Evolutionary conservation across 306 rosid genomes (phyloP).

Genomic region (Erythrophleum fordii): DNA sequence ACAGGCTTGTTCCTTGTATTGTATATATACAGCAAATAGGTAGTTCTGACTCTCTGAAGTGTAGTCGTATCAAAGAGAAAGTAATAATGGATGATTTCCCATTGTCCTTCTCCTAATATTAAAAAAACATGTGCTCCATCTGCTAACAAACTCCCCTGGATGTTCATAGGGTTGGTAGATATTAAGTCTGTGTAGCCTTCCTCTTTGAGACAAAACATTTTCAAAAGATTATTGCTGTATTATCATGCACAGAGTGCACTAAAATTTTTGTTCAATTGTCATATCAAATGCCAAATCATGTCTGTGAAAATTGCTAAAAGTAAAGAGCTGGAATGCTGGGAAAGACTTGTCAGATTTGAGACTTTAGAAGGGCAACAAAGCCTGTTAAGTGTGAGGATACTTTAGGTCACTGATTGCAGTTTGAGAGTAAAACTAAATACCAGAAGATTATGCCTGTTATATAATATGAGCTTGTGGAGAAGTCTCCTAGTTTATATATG

Average conservation of each 20-base stretch:
- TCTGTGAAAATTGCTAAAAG: neutral
- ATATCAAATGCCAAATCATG: slow-evolving; percentile 11
- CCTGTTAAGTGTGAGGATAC: slow-evolving; percentile 5
- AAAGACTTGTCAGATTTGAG: neutral
- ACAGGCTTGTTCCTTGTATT: slow-evolving; percentile 69
- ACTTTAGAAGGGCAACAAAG: slow-evolving; percentile 6
- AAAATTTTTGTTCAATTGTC: slow-evolving; percentile 14
- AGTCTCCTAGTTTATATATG: neutral
- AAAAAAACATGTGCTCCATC: neutral
- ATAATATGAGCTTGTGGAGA: neutral
- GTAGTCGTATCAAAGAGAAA: slow-evolving; percentile 19
- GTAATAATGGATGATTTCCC: slow-evolving; percentile 11
- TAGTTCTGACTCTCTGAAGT: slow-evolving; percentile 42
- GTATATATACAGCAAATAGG: slow-evolving; percentile 94
- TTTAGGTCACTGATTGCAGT: slow-evolving; percentile 1
- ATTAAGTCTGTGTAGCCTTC: neutral
- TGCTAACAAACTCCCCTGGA: neutral
- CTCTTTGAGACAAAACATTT: slow-evolving; percentile 7
- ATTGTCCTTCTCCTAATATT: slow-evolving; percentile 20
- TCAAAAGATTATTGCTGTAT: slow-evolving; percentile 5
- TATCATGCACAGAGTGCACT: slow-evolving; percentile 11
- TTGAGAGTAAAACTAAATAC: neutral
- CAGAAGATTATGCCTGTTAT: neutral
- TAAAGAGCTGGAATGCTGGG: slow-evolving; percentile 3
- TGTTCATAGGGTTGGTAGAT: neutral